A percentile compares a stretch with the other conserved stretches of the same genome.
Evolutionary conservation across 805 yeast species (phyloP).

Genomic region (Priceomyces medius): DNA sequence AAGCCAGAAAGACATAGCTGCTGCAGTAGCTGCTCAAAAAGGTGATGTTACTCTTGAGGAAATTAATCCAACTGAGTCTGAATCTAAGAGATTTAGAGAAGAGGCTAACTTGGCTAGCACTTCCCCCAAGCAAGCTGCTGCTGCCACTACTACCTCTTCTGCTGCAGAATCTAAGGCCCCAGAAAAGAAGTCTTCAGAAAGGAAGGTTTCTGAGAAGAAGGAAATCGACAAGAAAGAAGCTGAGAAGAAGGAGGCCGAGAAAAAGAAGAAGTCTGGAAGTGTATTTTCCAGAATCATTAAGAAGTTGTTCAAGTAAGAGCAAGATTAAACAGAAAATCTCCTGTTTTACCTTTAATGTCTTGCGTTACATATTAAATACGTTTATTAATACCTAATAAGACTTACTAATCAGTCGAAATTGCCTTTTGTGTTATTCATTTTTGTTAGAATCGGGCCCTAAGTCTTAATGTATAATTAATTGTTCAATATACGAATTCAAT

Average conservation of each 20-base stretch:
- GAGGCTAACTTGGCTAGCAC: slow-evolving; percentile 25
- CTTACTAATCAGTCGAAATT: not conserved
- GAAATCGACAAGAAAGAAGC: slow-evolving; percentile 30
- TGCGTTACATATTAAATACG: not conserved
- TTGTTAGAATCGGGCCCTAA: not conserved
- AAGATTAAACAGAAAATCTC: not conserved
- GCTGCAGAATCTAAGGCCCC: slow-evolving; percentile 10
- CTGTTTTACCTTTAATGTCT: not conserved
- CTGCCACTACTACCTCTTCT: not conserved
- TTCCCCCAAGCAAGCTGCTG: slow-evolving; percentile 7
- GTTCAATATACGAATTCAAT: slow-evolving; percentile 1
- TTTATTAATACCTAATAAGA: not conserved
- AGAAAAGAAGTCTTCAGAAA: slow-evolving; percentile 10
- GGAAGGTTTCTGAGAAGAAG: slow-evolving; percentile 12
- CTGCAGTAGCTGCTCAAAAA: slow-evolving; percentile 34
- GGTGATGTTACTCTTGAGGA: slow-evolving; percentile 41
- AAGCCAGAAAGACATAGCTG: slow-evolving; percentile 27
- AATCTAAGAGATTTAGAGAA: slow-evolving; percentile 34
- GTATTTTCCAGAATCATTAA: slow-evolving; percentile 28
- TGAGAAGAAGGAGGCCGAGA: slow-evolving; percentile 21
- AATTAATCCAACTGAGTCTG: slow-evolving; percentile 40
- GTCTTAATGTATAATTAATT: slow-evolving; percentile 1
- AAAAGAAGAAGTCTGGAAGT: slow-evolving; percentile 40
- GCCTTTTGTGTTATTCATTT: not conserved
- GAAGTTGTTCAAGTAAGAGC: slow-evolving; percentile 14